Evolutionary conservation across 2,329 filamentous ascomycete species (phyloP).

Genomic region (Pseudocercospora vitis): DNA sequence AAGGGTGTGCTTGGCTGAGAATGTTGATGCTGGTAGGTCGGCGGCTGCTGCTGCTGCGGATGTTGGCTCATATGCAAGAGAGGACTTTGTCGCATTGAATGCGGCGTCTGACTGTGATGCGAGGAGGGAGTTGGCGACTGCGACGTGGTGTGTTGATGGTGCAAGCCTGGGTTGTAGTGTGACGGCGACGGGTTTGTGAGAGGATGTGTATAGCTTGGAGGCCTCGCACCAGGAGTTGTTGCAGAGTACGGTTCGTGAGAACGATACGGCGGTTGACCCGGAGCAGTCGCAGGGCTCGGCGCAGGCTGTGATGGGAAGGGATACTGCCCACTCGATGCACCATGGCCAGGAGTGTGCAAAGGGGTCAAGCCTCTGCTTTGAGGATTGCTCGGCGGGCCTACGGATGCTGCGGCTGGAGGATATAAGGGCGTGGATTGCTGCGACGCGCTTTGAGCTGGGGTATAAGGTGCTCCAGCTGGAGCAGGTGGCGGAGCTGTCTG

Average conservation of each 20-base stretch:
- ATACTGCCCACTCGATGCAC: constrained; percentile 23
- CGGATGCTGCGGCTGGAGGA: constrained; percentile 25
- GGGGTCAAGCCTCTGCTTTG: constrained; percentile 33
- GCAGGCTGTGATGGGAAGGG: constrained; percentile 28
- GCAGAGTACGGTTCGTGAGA: constrained; percentile 28
- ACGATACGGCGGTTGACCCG: constrained; percentile 24
- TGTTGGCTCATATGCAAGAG: constrained; percentile 28
- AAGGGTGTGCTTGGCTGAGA: constrained; percentile 52
- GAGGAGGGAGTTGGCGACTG: constrained; percentile 39
- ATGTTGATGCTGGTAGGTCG: constrained; percentile 41
- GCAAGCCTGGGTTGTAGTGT: constrained; percentile 21
- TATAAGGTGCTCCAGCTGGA: constrained; percentile 21
- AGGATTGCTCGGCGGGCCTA: constrained; percentile 22
- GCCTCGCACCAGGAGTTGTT: constrained; percentile 30
- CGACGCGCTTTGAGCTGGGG: constrained; percentile 14
- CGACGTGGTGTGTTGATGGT: constrained; percentile 26
- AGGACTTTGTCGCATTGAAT: constrained; percentile 36
- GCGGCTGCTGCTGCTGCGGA: constrained; percentile 26
- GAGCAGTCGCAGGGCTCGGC: constrained; percentile 34
- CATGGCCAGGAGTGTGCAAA: constrained; percentile 31
- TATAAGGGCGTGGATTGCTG: constrained; percentile 26
- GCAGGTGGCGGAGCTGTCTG: constrained; percentile 20
- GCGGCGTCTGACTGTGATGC: constrained; percentile 36
- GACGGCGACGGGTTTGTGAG: constrained; percentile 31
- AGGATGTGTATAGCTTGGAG: constrained; percentile 27